Percentiles rank a stretch among this genome's conserved stretches.
Evolutionary conservation across 805 yeast species (phyloP).

Genomic region (Zygosaccharomyces bailii): DNA sequence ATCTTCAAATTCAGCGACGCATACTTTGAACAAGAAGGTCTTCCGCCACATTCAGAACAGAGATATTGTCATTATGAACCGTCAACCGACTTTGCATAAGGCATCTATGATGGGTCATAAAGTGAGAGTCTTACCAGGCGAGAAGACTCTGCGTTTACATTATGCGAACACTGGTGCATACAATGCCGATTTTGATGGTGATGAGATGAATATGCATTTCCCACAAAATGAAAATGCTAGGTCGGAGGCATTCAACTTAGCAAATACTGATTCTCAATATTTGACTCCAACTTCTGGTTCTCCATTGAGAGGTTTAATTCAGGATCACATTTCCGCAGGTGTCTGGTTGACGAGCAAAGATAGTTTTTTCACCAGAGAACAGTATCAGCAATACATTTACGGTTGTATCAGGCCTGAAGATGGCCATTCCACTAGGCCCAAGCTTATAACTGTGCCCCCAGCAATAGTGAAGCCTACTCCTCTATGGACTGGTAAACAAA

Average conservation of each 20-base stretch:
- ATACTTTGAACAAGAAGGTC: slow-evolving; percentile 83
- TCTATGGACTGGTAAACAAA: slow-evolving; percentile 97
- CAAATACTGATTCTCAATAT: slow-evolving; percentile 96
- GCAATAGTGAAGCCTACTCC: slow-evolving; percentile 82
- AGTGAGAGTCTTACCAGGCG: slow-evolving; percentile 95
- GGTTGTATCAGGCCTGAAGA: slow-evolving; percentile 96
- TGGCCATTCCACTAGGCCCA: slow-evolving; percentile 78
- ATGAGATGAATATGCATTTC: slow-evolving; percentile 99
- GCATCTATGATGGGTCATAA: slow-evolving; percentile 99
- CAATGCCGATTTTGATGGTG: slow-evolving; percentile 99
- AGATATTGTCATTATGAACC: slow-evolving; percentile 96
- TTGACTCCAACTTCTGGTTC: slow-evolving; percentile 98
- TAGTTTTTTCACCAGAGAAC: slow-evolving; percentile 82
- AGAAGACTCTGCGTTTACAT: slow-evolving; percentile 92
- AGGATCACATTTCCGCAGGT: slow-evolving; percentile 98
- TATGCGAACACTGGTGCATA: slow-evolving; percentile 99
- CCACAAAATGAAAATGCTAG: slow-evolving; percentile 97
- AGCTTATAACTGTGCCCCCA: slow-evolving; percentile 80
- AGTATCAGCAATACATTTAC: slow-evolving; percentile 89
- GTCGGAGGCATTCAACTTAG: slow-evolving; percentile 91
- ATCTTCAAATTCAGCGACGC: slow-evolving; percentile 50
- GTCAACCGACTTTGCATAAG: slow-evolving; percentile 98
- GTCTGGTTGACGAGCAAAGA: slow-evolving; percentile 97
- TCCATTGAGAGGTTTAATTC: slow-evolving; percentile 97
- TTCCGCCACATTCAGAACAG: slow-evolving; percentile 90